Conservation (phyloP, 257 asterid genomes). For the Solanum gracilifrons region DNA sequence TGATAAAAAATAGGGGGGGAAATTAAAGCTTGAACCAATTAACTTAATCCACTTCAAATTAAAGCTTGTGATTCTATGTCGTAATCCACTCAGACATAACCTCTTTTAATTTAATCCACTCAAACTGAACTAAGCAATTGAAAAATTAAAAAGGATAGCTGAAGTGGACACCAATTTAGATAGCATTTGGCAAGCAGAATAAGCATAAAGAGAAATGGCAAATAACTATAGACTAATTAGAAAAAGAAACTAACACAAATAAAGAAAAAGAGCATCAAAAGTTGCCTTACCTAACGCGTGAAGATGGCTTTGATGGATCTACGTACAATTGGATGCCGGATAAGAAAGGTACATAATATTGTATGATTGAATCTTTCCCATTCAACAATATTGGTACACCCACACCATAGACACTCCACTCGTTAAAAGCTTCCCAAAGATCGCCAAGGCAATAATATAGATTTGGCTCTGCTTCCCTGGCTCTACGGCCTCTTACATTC, state of each 20-base stretch:
- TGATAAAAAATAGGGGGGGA: not conserved
- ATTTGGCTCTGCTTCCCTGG: constrained; percentile 20
- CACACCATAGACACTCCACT: constrained; percentile 59
- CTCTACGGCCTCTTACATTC: constrained; percentile 16
- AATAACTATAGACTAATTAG: not conserved
- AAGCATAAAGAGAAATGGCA: not conserved
- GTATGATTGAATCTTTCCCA: constrained; percentile 37
- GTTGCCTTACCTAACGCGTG: constrained; percentile 27
- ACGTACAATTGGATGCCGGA: constrained; percentile 73
- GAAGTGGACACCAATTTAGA: not conserved
- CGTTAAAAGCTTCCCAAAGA: constrained; percentile 49
- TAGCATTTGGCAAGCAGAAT: not conserved
- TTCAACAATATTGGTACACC: constrained; percentile 55
- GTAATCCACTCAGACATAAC: not conserved
- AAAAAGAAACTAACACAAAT: not conserved
- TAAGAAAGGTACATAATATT: constrained; percentile 61
- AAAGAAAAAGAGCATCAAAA: not conserved
- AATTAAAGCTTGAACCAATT: not conserved
- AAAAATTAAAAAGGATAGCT: not conserved
- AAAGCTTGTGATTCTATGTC: not conserved
- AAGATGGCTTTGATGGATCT: constrained; percentile 38
- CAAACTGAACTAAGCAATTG: not conserved
- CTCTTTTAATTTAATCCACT: not conserved
- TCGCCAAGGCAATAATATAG: constrained; percentile 52
- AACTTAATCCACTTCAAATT: not conserved